Evolutionary conservation across 1,284 basidiomycete genomes (phyloP), one percentile per base, ranked within the genome.

Genomic region (Sutorius eximius): DNA sequence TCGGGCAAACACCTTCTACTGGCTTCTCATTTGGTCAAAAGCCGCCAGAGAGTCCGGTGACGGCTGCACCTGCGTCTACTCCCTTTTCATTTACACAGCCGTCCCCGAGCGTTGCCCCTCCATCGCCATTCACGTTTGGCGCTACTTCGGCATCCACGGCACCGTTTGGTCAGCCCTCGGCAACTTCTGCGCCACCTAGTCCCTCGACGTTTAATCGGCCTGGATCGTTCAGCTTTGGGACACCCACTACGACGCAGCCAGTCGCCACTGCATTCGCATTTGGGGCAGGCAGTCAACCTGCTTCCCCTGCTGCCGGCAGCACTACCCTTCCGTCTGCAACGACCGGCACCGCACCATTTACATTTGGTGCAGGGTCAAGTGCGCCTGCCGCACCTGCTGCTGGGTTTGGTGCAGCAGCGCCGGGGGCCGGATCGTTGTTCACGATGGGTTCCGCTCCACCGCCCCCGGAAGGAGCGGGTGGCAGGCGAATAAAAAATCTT

Each of bases 401-500:
- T 20, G 73, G 73, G 22, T 82, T 81, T 55, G 68, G 70, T 62
- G 67, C 59, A 22, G 56, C 75, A 45, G 67, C 73, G 10, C 62
- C 72, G 7, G 64, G 69, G 12, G 75, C 64, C 30, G 74, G 70
- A 33, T 67, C 77, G 3, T 56, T 85, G 37, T 85, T 85, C 58
- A 85, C 82, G 8, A 84, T 85, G 57, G 82, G 83, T 24, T 70
- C 82, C 32, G 74, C 77, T 12, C 76, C 82, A 13, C 60, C 71
- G 6, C 63, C 71, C 7, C 58, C 67, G n/a, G 66, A 71, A 32
- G 62, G 66, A 44, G 56, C 69, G 47, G 74, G 73, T 44, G 60
- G 59, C 15, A 75, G 84, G 42, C 74, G 73, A 51, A 78, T 83
- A 38, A 82, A 80, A 71, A 81, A 78, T 51, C 69, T 86, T 56